Evolutionary conservation across 768 basidiomycete genomes (phyloP).

Genomic region (Suillus ampliporus): DNA sequence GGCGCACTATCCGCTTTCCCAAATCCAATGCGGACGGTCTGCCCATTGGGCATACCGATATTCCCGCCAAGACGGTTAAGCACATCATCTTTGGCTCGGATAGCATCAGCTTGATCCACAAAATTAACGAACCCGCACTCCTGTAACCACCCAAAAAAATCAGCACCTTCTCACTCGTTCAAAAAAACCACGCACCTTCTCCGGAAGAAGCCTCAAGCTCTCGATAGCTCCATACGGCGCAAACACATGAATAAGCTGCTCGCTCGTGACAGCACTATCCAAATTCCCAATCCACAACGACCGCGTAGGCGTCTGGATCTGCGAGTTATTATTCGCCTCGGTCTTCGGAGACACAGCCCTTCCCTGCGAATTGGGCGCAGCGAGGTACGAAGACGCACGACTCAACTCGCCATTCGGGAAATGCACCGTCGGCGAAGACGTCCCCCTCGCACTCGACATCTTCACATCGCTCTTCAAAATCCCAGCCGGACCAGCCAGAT

Average conservation of each 20-base stretch:
- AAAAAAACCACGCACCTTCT: constrained; percentile 70
- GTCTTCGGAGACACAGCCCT: constrained; percentile 86
- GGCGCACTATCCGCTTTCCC: constrained; percentile 98
- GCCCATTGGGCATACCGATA: constrained; percentile 93
- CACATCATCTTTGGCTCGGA: constrained; percentile 97
- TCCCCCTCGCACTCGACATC: constrained; percentile 48
- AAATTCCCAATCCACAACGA: constrained; percentile 99
- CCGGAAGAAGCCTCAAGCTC: constrained; percentile 90
- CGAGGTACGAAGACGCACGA: constrained; percentile 68
- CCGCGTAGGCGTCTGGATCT: constrained; percentile 92
- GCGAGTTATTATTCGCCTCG: constrained; percentile 64
- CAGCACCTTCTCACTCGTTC: constrained; percentile 19
- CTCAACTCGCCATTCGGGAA: constrained; percentile 70
- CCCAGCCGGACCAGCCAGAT: constrained; percentile 37
- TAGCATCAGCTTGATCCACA: constrained; percentile 93
- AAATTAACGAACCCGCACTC: constrained; percentile 99
- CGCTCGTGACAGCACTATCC: constrained; percentile 91
- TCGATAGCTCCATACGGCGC: constrained; percentile 98
- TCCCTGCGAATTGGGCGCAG: constrained; percentile 69
- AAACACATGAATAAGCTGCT: constrained; percentile 94
- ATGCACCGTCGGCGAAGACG: constrained; percentile 59
- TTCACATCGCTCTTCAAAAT: constrained; percentile 69
- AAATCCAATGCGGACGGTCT: constrained; percentile 96
- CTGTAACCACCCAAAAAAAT: constrained; percentile 46
- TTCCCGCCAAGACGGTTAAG: constrained; percentile 93